Conservation (phyloP, 352 stramenopile species). For the Aphanomyces invadans region DNA sequence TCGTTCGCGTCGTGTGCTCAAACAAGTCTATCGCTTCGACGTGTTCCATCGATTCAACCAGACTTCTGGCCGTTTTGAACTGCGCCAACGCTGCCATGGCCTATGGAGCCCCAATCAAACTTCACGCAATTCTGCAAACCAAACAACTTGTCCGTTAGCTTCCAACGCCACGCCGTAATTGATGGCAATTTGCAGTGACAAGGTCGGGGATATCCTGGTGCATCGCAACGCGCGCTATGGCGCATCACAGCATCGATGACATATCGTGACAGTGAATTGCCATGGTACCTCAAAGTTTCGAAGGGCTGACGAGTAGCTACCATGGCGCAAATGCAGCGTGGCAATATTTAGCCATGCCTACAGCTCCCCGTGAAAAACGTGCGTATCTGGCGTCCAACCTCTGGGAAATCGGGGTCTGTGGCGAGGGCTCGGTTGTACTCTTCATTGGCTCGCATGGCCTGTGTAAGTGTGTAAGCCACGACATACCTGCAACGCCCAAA, state of each 20-base stretch:
- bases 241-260: neutral
- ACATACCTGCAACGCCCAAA: neutral
- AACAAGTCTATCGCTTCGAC: neutral
- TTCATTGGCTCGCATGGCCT: constrained; percentile 40
- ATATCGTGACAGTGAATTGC: constrained; percentile 20
- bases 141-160: constrained; percentile 3
- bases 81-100: neutral
- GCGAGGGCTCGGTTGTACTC: constrained; percentile 40
- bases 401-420: constrained; percentile 28
- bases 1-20: neutral
- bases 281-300: constrained; percentile 36
- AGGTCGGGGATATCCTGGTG: neutral
- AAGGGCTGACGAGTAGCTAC: constrained; percentile 44
- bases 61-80: neutral
- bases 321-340: constrained; percentile 51
- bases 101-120: too few species aligned
- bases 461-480: neutral
- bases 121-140: too few species aligned
- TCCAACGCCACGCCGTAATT: constrained; percentile 27
- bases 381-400: neutral
- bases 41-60: neutral
- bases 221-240: neutral
- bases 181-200: constrained; percentile 24
- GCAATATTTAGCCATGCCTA: constrained; percentile 59
- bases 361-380: neutral